A percentile compares a stretch with the other conserved stretches of the same genome.
Evolutionary conservation across 441 rosid species (phyloP).

Genomic region (Codiaeum variegatum): DNA sequence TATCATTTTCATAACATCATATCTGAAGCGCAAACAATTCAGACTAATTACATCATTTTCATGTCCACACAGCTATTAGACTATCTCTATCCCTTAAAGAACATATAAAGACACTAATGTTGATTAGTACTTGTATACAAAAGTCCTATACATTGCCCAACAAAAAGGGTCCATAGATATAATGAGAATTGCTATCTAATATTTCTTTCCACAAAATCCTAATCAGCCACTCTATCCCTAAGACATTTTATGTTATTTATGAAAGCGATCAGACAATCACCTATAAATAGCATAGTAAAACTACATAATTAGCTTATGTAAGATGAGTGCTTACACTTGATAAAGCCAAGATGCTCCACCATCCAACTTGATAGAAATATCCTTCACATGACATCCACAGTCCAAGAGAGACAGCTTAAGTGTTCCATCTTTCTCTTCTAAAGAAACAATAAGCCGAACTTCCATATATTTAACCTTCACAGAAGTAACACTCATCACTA

Average conservation of each 20-base stretch:
- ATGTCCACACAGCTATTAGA: background rate
- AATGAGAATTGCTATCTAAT: background rate
- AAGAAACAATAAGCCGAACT: slow-evolving; percentile 34
- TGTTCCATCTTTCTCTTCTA: slow-evolving; percentile 46
- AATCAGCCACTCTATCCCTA: background rate
- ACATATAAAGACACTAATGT: background rate
- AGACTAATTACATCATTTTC: background rate
- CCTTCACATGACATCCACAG: slow-evolving; percentile 50
- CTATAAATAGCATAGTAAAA: background rate
- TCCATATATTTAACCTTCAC: slow-evolving; percentile 67
- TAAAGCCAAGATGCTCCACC: slow-evolving; percentile 93
- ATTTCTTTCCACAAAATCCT: background rate
- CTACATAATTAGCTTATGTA: background rate
- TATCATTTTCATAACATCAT: too few relatives aligned
- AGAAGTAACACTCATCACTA: slow-evolving; percentile 23
- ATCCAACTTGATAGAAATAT: slow-evolving; percentile 49
- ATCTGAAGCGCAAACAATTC: background rate
- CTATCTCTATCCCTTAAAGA: too few relatives aligned
- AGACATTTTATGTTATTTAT: background rate
- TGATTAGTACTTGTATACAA: background rate
- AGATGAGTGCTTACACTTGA: slow-evolving; percentile 49
- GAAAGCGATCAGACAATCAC: background rate
- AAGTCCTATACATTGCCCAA: background rate
- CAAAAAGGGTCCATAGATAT: background rate
- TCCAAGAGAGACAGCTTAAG: slow-evolving; percentile 44